phyloP scores from a whole-genome alignment of 2,329 filamentous ascomycete genomes.

The Aspergillus fructus region DNA sequence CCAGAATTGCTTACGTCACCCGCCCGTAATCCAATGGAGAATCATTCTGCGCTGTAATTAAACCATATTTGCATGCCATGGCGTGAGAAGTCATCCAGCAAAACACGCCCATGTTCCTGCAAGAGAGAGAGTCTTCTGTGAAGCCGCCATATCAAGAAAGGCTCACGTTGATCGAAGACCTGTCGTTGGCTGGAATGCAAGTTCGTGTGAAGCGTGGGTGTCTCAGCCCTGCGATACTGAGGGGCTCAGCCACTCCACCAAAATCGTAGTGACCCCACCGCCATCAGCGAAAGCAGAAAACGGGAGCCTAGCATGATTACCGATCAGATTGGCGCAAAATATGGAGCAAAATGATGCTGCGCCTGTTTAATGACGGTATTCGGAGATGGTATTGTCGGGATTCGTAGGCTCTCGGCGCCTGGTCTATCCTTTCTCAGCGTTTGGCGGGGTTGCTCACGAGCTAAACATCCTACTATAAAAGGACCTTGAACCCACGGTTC shows the following conservation, averaged over 20 bases:
- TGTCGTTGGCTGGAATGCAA: neutral
- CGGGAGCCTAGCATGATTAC: constrained; percentile 6
- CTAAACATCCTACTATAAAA: constrained; percentile 10
- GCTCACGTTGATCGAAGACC: neutral
- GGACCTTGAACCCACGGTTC: constrained; percentile 1
- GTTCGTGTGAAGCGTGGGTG: neutral
- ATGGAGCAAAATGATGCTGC: neutral
- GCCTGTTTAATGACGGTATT: constrained; percentile 11
- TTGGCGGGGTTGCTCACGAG: constrained; percentile 10
- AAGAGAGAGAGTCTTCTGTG: neutral
- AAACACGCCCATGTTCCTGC: neutral
- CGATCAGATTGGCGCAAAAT: neutral
- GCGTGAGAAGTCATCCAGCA: neutral
- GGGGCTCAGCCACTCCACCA: constrained; percentile 6
- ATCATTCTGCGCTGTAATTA: neutral
- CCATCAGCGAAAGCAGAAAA: constrained; percentile 5
- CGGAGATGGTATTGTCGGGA: neutral
- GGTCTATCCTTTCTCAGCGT: constrained; percentile 7
- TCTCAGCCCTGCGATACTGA: constrained; percentile 12
- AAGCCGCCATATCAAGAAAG: neutral
- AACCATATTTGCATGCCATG: neutral
- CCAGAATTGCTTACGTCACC: constrained; percentile 1
- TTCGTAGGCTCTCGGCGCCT: neutral
- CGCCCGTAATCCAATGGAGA: neutral
- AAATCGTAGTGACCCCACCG: neutral